Conservation (phyloP, 202 grass and related monocot species). For the Alloteropsis angusta region DNA sequence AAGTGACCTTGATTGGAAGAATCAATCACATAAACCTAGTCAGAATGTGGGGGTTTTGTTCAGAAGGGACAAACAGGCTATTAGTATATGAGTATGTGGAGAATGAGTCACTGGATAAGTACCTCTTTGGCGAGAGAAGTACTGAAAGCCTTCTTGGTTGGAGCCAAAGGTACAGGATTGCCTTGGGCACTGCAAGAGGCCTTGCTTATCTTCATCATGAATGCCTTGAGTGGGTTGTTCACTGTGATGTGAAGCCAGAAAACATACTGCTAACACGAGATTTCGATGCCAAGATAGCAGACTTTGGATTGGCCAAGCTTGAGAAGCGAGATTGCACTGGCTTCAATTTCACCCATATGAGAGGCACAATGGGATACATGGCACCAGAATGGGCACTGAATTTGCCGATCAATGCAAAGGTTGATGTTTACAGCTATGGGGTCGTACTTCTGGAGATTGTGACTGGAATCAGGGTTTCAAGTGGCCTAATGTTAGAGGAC, state of each 20-base stretch:
- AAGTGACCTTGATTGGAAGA: constrained; percentile 55
- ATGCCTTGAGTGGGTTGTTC: constrained; percentile 69
- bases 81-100: constrained; percentile 51
- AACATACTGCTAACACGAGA: constrained; percentile 68
- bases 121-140: constrained; percentile 33
- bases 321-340: constrained; percentile 34
- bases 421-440: constrained; percentile 80
- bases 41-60: constrained; percentile 59
- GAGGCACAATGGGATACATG: constrained; percentile 70
- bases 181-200: constrained; percentile 44
- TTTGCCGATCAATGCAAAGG: constrained; percentile 59
- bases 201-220: constrained; percentile 73
- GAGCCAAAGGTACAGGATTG: constrained; percentile 54
- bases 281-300: constrained; percentile 58
- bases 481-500: constrained; percentile 5
- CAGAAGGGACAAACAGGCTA: constrained; percentile 37
- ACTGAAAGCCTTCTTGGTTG: constrained; percentile 35
- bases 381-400: constrained; percentile 63
- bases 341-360: constrained; percentile 56
- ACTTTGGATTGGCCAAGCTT: constrained; percentile 63
- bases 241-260: constrained; percentile 80
- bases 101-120: constrained; percentile 56
- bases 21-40: constrained; percentile 73
- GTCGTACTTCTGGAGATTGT: constrained; percentile 64
- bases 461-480: constrained; percentile 44